phyloP scores from a whole-genome alignment of 495 filamentous ascomycete genomes.

The Neurospora sp. region DNA sequence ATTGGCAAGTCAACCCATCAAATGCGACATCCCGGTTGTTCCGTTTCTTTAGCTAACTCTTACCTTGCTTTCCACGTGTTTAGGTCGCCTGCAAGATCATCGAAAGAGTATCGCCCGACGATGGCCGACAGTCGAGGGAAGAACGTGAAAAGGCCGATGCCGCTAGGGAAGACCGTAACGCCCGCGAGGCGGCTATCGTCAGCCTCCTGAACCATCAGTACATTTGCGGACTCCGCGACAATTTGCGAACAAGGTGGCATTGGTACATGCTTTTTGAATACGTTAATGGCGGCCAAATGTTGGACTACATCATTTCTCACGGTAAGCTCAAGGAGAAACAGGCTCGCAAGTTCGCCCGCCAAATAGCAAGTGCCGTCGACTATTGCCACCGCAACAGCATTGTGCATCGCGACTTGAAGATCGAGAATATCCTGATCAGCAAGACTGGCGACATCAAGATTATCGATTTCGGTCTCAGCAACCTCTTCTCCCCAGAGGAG shows the following conservation, averaged over 20 bases:
- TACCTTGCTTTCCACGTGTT: not conserved
- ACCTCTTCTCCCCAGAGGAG: conserved; percentile 79
- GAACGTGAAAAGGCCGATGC: conserved; percentile 83
- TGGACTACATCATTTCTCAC: conserved; percentile 99
- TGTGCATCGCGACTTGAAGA: conserved; percentile 95
- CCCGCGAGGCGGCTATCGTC: conserved; percentile 93
- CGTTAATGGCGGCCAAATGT: conserved; percentile 98
- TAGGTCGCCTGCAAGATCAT: conserved; percentile 98
- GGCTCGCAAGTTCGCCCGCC: conserved; percentile 91
- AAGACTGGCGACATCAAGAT: conserved; percentile 99
- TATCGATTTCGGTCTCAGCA: conserved; percentile 97
- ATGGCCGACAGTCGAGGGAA: conserved; percentile 57
- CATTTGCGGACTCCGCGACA: conserved; percentile 93
- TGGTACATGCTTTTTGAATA: conserved; percentile 99
- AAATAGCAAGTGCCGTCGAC: conserved; percentile 96
- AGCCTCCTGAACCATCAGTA: conserved; percentile 91
- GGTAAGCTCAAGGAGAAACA: conserved; percentile 97
- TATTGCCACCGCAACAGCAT: conserved; percentile 99
- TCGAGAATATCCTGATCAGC: conserved; percentile 98
- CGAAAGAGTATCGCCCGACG: conserved; percentile 74
- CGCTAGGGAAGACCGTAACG: conserved; percentile 94
- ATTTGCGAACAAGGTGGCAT: conserved; percentile 89
- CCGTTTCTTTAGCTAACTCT: conserved; percentile 3
- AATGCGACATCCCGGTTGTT: conserved; percentile 1
- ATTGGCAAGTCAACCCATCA: conserved; percentile 53